phyloP scores from a whole-genome alignment of 805 yeast genomes.

The Yamadazyma paraphyllophila region DNA sequence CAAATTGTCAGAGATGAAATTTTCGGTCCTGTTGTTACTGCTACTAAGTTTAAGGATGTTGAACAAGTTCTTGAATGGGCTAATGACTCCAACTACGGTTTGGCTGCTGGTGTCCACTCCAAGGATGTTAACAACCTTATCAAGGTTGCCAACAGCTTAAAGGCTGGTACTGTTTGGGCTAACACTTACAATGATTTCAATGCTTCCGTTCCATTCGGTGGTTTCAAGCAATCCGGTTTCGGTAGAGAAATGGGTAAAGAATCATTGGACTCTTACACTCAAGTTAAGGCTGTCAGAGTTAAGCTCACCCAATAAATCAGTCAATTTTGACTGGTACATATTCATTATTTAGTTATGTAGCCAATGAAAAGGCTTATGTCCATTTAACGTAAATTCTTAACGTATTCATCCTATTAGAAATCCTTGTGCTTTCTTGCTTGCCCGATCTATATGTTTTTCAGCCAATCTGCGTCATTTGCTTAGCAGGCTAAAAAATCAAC shows the following conservation, averaged over 20 bases:
- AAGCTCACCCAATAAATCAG: slow-evolving; percentile 11
- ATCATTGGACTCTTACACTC: slow-evolving; percentile 82
- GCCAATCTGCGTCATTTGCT: background rate
- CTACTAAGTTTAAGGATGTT: slow-evolving; percentile 74
- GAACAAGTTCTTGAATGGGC: slow-evolving; percentile 80
- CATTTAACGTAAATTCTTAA: background rate
- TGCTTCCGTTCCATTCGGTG: slow-evolving; percentile 88
- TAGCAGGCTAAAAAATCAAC: background rate
- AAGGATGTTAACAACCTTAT: slow-evolving; percentile 70
- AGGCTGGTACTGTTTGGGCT: slow-evolving; percentile 90
- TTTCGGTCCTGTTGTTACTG: slow-evolving; percentile 90
- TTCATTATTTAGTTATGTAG: background rate
- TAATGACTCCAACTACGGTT: slow-evolving; percentile 79
- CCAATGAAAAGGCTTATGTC: background rate
- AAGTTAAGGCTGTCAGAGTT: slow-evolving; percentile 79
- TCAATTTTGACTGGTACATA: background rate
- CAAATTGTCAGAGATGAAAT: slow-evolving; percentile 84
- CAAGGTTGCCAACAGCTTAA: slow-evolving; percentile 68
- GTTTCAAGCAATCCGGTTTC: slow-evolving; percentile 85
- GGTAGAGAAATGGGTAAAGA: slow-evolving; percentile 94
- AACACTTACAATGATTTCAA: slow-evolving; percentile 90
- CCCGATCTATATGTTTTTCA: background rate
- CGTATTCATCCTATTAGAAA: background rate
- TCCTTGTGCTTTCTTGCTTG: background rate
- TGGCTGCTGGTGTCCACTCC: slow-evolving; percentile 91